phyloP scores from a whole-genome alignment of 345 rosid genomes.

The Populus pruinosa region DNA sequence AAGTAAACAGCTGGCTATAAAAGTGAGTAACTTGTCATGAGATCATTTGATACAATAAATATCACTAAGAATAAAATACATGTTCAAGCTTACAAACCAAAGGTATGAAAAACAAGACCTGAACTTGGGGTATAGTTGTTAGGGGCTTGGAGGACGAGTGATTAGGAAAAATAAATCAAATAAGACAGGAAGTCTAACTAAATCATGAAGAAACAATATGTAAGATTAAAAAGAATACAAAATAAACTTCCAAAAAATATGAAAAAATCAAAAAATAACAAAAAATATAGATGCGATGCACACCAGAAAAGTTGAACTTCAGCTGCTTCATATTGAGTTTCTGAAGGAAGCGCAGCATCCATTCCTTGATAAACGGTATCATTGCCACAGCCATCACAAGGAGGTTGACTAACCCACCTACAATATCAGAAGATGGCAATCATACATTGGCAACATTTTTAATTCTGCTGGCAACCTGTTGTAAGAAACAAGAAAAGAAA shows the following conservation, averaged over 20 bases:
- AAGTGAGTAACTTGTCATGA: background rate
- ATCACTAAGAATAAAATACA: background rate
- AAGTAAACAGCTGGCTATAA: background rate
- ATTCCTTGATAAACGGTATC: constrained; percentile 61
- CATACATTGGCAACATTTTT: background rate
- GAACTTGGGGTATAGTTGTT: background rate
- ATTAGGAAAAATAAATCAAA: background rate
- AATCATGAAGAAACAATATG: background rate
- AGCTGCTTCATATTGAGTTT: constrained; percentile 53
- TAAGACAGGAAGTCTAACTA: background rate
- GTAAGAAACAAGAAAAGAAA: background rate
- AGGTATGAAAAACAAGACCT: no score
- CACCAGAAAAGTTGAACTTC: constrained; percentile 80
- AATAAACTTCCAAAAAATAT: background rate
- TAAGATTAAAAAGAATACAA: background rate
- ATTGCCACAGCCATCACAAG: constrained; percentile 72
- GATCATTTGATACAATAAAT: background rate
- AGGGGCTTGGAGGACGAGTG: background rate
- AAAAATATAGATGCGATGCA: constrained; percentile 2
- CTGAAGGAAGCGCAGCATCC: constrained; percentile 55
- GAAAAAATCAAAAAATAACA: background rate
- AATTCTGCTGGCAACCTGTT: background rate
- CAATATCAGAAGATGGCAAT: constrained; percentile 18
- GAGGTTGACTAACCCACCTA: constrained; percentile 92
- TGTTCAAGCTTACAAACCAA: background rate